Percentiles rank a stretch among this genome's conserved stretches.
phyloP scores from a whole-genome alignment of 129 eudicot genomes.

The Flaveria sonorensis region DNA sequence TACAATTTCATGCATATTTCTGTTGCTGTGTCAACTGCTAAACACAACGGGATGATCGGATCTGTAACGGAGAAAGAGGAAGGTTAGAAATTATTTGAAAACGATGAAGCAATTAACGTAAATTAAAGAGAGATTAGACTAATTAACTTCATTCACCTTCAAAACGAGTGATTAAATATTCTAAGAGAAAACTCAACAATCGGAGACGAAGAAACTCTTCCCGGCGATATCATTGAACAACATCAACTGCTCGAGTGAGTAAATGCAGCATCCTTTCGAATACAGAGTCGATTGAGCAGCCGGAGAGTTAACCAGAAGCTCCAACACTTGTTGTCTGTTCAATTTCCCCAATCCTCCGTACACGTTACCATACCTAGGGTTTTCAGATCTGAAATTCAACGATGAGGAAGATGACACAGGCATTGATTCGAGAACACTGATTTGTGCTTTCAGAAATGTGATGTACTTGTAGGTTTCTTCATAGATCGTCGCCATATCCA shows the following conservation, averaged over 20 bases:
- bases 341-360: constrained; percentile 41
- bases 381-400: constrained; percentile 16
- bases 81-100: background rate
- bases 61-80: constrained; percentile 6
- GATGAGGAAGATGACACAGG: constrained; percentile 27
- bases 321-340: constrained; percentile 61
- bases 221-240: constrained; percentile 35
- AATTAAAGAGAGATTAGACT: background rate
- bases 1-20: background rate
- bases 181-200: constrained; percentile 12
- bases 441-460: constrained; percentile 61
- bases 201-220: constrained; percentile 25
- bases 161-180: constrained; percentile 18
- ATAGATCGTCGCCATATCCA: constrained; percentile 57
- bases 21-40: background rate
- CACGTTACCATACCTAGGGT: constrained; percentile 10
- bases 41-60: constrained; percentile 1
- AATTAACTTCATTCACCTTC: constrained; percentile 8
- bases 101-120: background rate
- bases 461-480: constrained; percentile 68
- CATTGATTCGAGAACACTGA: constrained; percentile 55
- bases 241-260: constrained; percentile 50
- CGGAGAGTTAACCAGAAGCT: constrained; percentile 64
- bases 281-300: constrained; percentile 49
- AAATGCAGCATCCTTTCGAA: constrained; percentile 53